phyloP scores from a whole-genome alignment of 2,329 filamentous ascomycete genomes.

The Bipolaris oryzae region DNA sequence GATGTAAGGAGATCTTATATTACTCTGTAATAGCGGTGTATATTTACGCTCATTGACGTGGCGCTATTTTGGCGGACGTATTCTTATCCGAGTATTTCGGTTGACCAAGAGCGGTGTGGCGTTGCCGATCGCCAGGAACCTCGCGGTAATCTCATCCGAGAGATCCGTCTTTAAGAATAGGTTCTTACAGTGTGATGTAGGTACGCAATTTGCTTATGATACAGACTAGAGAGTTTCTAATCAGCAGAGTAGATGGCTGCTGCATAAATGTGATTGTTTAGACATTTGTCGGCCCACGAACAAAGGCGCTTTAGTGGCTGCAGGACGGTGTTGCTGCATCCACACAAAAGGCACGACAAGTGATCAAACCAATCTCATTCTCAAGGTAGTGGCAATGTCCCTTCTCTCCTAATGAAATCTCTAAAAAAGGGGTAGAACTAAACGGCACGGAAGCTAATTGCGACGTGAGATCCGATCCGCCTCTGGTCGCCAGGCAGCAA shows the following conservation, averaged over 20 bases:
- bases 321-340: not conserved
- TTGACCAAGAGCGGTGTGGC: too few relatives aligned
- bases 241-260: not conserved
- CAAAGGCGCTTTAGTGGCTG: not conserved
- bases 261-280: not conserved
- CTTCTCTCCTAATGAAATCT: not conserved
- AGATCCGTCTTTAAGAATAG: not conserved
- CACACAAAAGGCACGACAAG: too few relatives aligned
- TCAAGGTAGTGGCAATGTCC: not conserved
- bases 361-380: too few relatives aligned
- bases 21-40: too few relatives aligned
- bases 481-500: slow-evolving; percentile 10
- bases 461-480: not conserved
- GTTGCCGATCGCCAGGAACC: slow-evolving; percentile 15
- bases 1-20: too few relatives aligned
- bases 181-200: not conserved
- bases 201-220: not conserved
- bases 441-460: not conserved
- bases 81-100: too few relatives aligned
- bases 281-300: too few relatives aligned
- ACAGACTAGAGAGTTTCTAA: not conserved
- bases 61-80: too few relatives aligned
- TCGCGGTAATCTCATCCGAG: slow-evolving; percentile 26
- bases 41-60: too few relatives aligned
- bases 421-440: not conserved